Percentiles rank a stretch among this genome's conserved stretches.
Conservation (phyloP, 306 rosid genomes). For the Cyamopsis tetragonoloba region DNA sequence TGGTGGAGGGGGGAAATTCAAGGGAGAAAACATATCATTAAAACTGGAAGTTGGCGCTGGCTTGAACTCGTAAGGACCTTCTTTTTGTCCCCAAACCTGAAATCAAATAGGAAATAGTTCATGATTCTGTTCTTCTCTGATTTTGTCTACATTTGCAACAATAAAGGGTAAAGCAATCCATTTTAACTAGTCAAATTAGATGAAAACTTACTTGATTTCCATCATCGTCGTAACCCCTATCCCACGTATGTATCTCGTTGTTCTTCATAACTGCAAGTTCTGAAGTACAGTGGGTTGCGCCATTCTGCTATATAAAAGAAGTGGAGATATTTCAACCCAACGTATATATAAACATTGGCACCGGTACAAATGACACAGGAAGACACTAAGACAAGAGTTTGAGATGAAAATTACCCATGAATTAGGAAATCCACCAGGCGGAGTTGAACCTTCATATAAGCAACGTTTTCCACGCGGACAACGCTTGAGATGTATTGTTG, state of each 20-base stretch:
- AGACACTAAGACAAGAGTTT: neutral
- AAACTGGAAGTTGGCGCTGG: conserved; percentile 63
- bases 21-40: conserved; percentile 55
- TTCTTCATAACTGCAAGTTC: conserved; percentile 82
- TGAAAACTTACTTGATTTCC: conserved; percentile 75
- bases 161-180: neutral
- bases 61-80: conserved; percentile 87
- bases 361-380: neutral
- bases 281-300: conserved; percentile 77
- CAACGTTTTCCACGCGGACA: conserved; percentile 98
- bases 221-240: conserved; percentile 75
- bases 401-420: conserved; percentile 69
- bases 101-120: conserved; percentile 15
- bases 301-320: conserved; percentile 60
- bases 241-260: conserved; percentile 94
- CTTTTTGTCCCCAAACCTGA: conserved; percentile 94
- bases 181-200: conserved; percentile 12
- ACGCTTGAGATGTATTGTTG: conserved; percentile 76
- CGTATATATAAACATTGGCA: neutral
- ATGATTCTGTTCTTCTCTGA: neutral
- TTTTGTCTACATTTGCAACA: neutral
- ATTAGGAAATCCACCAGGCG: conserved; percentile 93
- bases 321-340: conserved; percentile 9
- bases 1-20: conserved; percentile 57
- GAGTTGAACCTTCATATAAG: conserved; percentile 94